Percentiles rank a stretch among this genome's conserved stretches.
Evolutionary conservation across 2,329 filamentous ascomycete species (phyloP).

Genomic region (Colletotrichum horii): DNA sequence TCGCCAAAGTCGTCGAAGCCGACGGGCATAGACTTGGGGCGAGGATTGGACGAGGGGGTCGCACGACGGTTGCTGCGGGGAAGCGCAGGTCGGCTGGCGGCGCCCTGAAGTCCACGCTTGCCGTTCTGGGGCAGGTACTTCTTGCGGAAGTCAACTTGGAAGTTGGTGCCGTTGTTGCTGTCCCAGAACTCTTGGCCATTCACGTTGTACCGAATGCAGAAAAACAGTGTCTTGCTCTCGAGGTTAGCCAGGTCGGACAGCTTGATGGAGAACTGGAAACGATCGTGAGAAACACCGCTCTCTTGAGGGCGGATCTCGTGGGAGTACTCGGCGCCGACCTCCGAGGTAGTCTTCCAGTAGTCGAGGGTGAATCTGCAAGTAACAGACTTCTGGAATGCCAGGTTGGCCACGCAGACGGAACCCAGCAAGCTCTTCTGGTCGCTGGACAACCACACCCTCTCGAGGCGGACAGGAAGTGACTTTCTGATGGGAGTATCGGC

Average conservation of each 20-base stretch:
- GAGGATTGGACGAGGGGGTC: constrained; percentile 44
- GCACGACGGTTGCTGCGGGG: constrained; percentile 70
- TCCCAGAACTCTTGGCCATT: constrained; percentile 92
- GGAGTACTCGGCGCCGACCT: constrained; percentile 86
- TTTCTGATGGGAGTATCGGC: constrained; percentile 66
- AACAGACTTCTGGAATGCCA: constrained; percentile 88
- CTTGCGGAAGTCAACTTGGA: constrained; percentile 92
- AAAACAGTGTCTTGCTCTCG: constrained; percentile 89
- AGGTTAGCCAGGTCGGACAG: constrained; percentile 89
- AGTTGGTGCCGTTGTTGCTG: constrained; percentile 87
- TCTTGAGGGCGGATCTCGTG: constrained; percentile 56
- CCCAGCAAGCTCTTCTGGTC: constrained; percentile 90
- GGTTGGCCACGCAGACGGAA: constrained; percentile 82
- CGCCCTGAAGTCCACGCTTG: constrained; percentile 58
- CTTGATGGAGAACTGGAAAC: constrained; percentile 94
- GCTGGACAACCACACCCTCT: constrained; percentile 83
- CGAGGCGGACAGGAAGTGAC: constrained; percentile 75
- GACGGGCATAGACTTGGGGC: constrained; percentile 60
- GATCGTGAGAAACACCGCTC: constrained; percentile 70
- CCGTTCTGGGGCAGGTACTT: constrained; percentile 69
- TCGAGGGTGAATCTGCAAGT: constrained; percentile 95
- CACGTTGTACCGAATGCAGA: constrained; percentile 89
- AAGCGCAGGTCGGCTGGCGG: constrained; percentile 56
- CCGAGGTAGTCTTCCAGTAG: constrained; percentile 98
- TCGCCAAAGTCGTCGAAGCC: constrained; percentile 76